Percentiles rank a stretch among this genome's conserved stretches.
Evolutionary conservation across 2,329 filamentous ascomycete species (phyloP).

Genomic region (Colletotrichum musae): DNA sequence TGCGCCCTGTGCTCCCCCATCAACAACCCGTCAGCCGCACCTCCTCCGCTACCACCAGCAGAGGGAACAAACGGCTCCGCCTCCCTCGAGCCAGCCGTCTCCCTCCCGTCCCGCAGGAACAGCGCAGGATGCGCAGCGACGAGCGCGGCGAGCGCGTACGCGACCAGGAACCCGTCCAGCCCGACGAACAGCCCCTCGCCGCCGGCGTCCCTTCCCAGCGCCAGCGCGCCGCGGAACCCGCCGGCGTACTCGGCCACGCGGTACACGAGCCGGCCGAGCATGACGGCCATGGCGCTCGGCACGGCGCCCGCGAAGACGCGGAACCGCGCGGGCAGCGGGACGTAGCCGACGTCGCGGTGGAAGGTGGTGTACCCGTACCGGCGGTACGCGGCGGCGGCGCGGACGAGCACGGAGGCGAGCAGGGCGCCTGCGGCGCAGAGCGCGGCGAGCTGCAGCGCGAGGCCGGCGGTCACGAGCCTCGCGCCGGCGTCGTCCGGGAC

Average conservation of each 20-base stretch:
- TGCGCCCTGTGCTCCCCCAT: conserved; percentile 19
- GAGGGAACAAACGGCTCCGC: conserved; percentile 33
- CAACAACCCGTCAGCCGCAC: background rate
- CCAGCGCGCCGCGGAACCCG: conserved; percentile 46
- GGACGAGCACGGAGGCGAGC: conserved; percentile 44
- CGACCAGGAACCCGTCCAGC: conserved; percentile 49
- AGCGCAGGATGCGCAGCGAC: conserved; percentile 48
- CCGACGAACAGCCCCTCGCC: conserved; percentile 47
- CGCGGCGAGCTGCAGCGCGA: conserved; percentile 45
- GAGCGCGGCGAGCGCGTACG: conserved; percentile 47
- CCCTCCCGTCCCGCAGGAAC: conserved; percentile 38
- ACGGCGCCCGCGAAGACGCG: conserved; percentile 47
- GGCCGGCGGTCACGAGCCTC: conserved; percentile 45
- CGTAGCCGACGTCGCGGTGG: conserved; percentile 45
- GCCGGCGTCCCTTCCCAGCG: conserved; percentile 45
- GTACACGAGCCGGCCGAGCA: conserved; percentile 47
- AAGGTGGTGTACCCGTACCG: conserved; percentile 49
- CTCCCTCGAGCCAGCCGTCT: conserved; percentile 14
- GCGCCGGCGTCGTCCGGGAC: conserved; percentile 42
- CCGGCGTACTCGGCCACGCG: conserved; percentile 45
- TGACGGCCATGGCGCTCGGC: conserved; percentile 43
- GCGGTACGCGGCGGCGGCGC: conserved; percentile 43
- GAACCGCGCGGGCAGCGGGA: conserved; percentile 45
- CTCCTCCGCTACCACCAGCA: background rate
- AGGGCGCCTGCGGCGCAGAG: conserved; percentile 45